A percentile compares a stretch with the other conserved stretches of the same genome.
These are phyloP conservation scores for Ulmus americana DNA, from an alignment of 331 rosid species.

Conservation along the genomic window DNA sequence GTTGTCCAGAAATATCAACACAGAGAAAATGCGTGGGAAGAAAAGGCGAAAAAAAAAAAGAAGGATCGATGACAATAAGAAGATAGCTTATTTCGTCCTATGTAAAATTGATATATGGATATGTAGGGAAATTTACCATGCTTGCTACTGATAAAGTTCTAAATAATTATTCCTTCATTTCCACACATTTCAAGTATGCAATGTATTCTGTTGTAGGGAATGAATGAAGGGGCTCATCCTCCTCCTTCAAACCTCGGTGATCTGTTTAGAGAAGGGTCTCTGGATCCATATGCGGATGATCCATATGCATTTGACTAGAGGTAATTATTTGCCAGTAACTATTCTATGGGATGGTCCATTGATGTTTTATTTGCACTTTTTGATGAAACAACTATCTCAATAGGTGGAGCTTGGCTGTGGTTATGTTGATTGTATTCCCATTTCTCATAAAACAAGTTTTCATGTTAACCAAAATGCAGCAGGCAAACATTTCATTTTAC, in stretches of 20 bases:
- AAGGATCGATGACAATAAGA: too few relatives aligned
- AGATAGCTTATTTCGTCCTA: too few relatives aligned
- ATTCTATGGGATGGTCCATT: not conserved
- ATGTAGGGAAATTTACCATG: too few relatives aligned
- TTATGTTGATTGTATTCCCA: not conserved
- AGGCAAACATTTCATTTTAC: not conserved
- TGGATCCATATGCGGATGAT: constrained; percentile 90
- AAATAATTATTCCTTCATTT: too few relatives aligned
- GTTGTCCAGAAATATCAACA: too few relatives aligned
- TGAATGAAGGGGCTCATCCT: constrained; percentile 42
- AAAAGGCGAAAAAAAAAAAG: too few relatives aligned
- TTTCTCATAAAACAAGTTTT: not conserved
- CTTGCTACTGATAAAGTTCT: too few relatives aligned
- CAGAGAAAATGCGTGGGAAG: too few relatives aligned
- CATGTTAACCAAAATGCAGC: not conserved
- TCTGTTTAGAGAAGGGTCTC: constrained; percentile 86
- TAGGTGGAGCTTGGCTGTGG: not conserved
- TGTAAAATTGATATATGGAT: too few relatives aligned
- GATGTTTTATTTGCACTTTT: not conserved
- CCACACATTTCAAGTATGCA: not conserved
- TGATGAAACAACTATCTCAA: not conserved
- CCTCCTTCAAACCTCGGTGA: constrained; percentile 77
- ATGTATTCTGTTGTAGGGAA: constrained; percentile 30
- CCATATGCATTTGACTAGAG: constrained; percentile 93
- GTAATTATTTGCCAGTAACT: constrained; percentile 35